Base-by-base conservation (phyloP, 495 filamentous ascomycete genomes). In the Penicillium cataractarum region DNA sequence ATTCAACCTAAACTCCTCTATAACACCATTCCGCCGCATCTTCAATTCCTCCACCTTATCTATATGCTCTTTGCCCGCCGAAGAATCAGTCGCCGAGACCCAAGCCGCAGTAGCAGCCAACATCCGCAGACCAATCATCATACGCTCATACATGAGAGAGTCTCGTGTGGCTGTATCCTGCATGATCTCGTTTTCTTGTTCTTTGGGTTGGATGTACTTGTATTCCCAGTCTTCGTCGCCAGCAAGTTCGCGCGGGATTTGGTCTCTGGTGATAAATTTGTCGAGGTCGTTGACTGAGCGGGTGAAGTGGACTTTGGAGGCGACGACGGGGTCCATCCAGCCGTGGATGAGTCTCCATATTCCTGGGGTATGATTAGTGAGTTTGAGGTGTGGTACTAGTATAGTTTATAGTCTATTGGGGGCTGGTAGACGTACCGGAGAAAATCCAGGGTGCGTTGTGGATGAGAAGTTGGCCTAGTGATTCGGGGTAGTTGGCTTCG, bases 391-490 rank as follows among this genome's bases (percentile, higher is more conserved):
- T 54, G n/a, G n/a, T n/a, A n/a, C n/a, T n/a, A n/a, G n/a, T n/a
- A n/a, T n/a, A n/a, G n/a, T n/a, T n/a, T n/a, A n/a, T n/a, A n/a
- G n/a, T n/a, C n/a, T n/a, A n/a, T n/a, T n/a, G n/a, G n/a, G n/a
- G n/a, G 3, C n/a, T 27, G 21, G 19, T 19, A 17, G 33, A 64
- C 76, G 8, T 61, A 89, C 90, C 87, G 72, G 93, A 90, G 77
- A 99, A 99, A 19, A 97, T 78, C 94, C 93, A 99, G 0, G 95
- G 95, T 1, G 94, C 87, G 73, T 97, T 97, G 77, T 99, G 92
- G 32, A 99, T 90, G 9, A 97, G 83, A 40, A 97, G 88, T 3
- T 87, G 80, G 39, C 93, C 94, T 0, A 99, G 82, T 37, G 82
- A 90, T 74, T 97, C 95, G 5, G 95, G 94, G 72, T 97, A 99